Evolutionary conservation across 2,329 filamentous ascomycete species (phyloP), one percentile per base, ranked within the genome.

Genomic region (Capronia americana): DNA sequence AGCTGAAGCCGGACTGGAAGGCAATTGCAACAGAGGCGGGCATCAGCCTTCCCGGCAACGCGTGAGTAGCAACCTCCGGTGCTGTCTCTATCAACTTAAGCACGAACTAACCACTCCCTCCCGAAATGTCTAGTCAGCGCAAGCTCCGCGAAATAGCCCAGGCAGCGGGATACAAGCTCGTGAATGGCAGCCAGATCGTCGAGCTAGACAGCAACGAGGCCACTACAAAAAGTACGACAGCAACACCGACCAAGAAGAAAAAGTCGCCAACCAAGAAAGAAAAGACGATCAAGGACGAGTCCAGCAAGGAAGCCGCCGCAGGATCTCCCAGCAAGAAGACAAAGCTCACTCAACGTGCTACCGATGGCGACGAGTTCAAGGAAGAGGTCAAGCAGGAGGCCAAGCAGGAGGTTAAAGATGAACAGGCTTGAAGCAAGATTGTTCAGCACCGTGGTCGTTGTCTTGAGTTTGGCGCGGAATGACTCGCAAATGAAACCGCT

Each of bases 161-260:
- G 8, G 14, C 48, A 51, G 48, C 23, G 10, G 48, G 48, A 24
- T 51, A 24, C 48, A 28, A 23, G 20, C 24, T 51, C 23, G 5
- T 28, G 2, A 48, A 61, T n/a, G 62, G 63, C 7, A 65, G 14
- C 14, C 38, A 65, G 44, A 53, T 34, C 1, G 46, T 62, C 14
- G 59, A 64, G 24, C 20, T 53, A 4, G 58, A 65, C 1, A 48
- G 50, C 54, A 28, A 20, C 38, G 38, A 12, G 17, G 38, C n/a
- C 7, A 24, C n/a, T 6, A 56, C 24, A 44, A 44, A 44, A 17
- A 44, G 14, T 41, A 28, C 38, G 38, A 57, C 41, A 51, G 59
- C 48, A 28, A 14, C 23, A 2, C 48, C 48, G 14, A 44, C 38
- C 7, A 51, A 51, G 20, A 51, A 51, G 24, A 23, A 23, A 23